Evolutionary conservation across 768 basidiomycete species (phyloP).

Genomic region (Boletus insuetus): DNA sequence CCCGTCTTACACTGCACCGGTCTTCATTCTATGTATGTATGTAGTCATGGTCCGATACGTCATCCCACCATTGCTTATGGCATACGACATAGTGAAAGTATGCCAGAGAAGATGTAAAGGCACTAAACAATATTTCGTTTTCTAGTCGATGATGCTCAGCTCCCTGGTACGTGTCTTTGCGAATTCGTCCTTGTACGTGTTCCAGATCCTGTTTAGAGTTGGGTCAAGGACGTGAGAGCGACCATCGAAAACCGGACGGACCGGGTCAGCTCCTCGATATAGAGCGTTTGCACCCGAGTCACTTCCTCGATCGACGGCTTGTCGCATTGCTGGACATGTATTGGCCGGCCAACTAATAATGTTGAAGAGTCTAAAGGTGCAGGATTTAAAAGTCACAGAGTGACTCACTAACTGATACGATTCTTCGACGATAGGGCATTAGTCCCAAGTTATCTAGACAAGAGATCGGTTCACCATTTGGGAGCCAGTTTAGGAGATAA

Average conservation of each 20-base stretch:
- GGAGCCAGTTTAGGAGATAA: background rate
- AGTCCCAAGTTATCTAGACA: conserved; percentile 79
- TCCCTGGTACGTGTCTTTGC: conserved; percentile 79
- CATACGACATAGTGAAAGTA: background rate
- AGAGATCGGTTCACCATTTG: background rate
- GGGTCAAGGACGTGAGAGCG: conserved; percentile 3
- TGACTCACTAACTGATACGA: conserved; percentile 92
- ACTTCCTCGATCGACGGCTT: conserved; percentile 84
- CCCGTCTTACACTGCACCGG: background rate
- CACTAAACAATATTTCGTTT: too few species aligned
- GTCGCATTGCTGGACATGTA: conserved; percentile 71
- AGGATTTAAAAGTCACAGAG: background rate
- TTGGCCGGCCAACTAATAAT: conserved; percentile 78
- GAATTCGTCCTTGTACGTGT: conserved; percentile 92
- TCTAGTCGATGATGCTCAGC: conserved; percentile 71
- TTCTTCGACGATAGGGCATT: conserved; percentile 92
- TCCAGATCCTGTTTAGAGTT: conserved; percentile 74
- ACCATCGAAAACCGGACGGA: conserved; percentile 35
- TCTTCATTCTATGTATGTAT: background rate
- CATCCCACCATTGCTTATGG: background rate
- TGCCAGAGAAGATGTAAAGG: background rate
- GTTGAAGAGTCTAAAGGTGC: background rate
- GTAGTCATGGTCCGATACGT: background rate
- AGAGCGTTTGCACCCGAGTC: conserved; percentile 71
- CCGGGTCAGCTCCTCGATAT: conserved; percentile 92